phyloP scores from a whole-genome alignment of 1,284 basidiomycete species.

The Sphaerobolus stellatus region DNA sequence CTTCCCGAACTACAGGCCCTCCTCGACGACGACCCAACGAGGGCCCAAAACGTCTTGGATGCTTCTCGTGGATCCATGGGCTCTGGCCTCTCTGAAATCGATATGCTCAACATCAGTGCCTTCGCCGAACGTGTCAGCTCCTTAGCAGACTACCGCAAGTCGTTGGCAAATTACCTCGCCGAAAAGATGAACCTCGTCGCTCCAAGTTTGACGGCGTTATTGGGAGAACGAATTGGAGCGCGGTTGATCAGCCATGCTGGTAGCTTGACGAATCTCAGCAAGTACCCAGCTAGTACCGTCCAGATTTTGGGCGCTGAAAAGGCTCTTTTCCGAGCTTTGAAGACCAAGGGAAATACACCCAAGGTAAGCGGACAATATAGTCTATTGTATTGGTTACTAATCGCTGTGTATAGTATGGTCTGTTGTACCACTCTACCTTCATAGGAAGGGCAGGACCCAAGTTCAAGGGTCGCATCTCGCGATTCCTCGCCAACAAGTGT shows the following conservation, averaged over 20 bases:
- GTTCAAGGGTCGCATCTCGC: slow-evolving; percentile 97
- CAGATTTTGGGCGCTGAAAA: slow-evolving; percentile 99
- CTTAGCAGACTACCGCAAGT: slow-evolving; percentile 92
- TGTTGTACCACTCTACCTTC: slow-evolving; percentile 92
- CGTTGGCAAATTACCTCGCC: slow-evolving; percentile 83
- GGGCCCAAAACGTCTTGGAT: slow-evolving; percentile 93
- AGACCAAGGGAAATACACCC: slow-evolving; percentile 98
- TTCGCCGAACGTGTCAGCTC: slow-evolving; percentile 93
- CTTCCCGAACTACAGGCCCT: slow-evolving; percentile 82
- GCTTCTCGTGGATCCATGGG: slow-evolving; percentile 96
- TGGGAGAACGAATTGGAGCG: slow-evolving; percentile 95
- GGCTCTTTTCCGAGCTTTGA: slow-evolving; percentile 95
- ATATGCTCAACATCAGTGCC: slow-evolving; percentile 94
- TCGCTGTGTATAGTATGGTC: slow-evolving; percentile 66
- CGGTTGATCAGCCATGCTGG: slow-evolving; percentile 97
- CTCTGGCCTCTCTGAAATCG: slow-evolving; percentile 87
- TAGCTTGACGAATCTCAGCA: slow-evolving; percentile 93
- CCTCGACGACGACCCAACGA: slow-evolving; percentile 83
- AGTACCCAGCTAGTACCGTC: slow-evolving; percentile 97
- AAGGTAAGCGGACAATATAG: slow-evolving; percentile 58
- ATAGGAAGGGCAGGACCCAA: slow-evolving; percentile 95
- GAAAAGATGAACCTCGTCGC: slow-evolving; percentile 99
- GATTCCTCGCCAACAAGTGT: slow-evolving; percentile 98
- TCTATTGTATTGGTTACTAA: slow-evolving; percentile 8
- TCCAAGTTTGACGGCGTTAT: slow-evolving; percentile 90